These are phyloP conservation scores for Euphorbia schlechtendalii DNA, from an alignment of 441 rosid species.

Conservation along the genomic window DNA sequence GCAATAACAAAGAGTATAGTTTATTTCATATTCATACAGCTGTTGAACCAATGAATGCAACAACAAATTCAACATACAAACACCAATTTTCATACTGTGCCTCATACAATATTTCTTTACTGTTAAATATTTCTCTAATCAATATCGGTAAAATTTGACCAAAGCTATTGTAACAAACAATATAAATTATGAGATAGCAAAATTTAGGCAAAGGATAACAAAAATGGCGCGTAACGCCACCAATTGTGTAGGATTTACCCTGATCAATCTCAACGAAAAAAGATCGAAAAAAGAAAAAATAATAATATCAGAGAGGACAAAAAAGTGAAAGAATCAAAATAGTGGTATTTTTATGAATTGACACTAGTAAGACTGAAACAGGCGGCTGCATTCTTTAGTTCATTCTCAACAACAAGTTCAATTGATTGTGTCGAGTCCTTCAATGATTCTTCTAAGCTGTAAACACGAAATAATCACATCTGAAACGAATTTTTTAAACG, in stretches of 20 bases:
- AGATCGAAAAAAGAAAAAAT: not conserved
- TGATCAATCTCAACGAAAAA: not conserved
- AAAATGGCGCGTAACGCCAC: constrained; percentile 2
- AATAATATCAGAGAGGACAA: not conserved
- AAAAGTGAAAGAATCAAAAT: not conserved
- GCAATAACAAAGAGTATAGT: no score
- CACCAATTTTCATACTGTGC: no score
- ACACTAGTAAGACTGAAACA: constrained; percentile 87
- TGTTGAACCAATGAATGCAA: no score
- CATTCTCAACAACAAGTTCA: constrained; percentile 53
- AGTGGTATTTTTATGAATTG: constrained; percentile 32
- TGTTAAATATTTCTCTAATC: not conserved
- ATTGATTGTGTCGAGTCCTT: constrained; percentile 45
- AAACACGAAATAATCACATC: not conserved
- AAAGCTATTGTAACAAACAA: constrained; percentile 4
- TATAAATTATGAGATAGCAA: constrained; percentile 16
- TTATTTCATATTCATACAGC: no score
- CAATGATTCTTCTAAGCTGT: constrained; percentile 66
- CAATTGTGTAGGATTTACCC: constrained; percentile 25
- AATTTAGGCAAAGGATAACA: constrained; percentile 6
- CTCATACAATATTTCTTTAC: no score
- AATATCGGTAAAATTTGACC: constrained; percentile 1
- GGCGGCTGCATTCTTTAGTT: constrained; percentile 78
- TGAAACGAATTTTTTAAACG: not conserved
- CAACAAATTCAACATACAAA: no score